These are phyloP conservation scores for Trypanosoma avium DNA, from an alignment of 208 protist species.

Conservation along the genomic window DNA sequence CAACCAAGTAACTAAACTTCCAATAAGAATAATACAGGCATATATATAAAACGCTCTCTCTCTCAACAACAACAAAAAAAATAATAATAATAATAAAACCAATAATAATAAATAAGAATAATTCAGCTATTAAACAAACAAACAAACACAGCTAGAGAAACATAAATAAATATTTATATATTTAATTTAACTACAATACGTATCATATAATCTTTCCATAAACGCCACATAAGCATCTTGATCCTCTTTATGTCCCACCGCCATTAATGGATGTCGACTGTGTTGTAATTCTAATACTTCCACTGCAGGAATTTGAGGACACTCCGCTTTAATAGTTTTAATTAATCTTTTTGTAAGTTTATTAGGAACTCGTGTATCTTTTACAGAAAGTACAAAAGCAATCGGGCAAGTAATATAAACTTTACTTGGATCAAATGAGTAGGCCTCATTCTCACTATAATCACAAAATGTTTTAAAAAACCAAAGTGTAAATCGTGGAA, in stretches of 20 bases:
- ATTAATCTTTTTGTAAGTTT: slow-evolving; percentile 69
- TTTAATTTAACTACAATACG: slow-evolving; percentile 51
- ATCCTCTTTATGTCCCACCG: slow-evolving; percentile 68
- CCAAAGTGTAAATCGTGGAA: slow-evolving; percentile 65
- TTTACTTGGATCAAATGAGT: slow-evolving; percentile 47
- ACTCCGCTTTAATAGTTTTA: slow-evolving; percentile 44
- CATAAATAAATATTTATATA: too few species aligned
- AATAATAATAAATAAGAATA: too few species aligned
- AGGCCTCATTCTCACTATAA: slow-evolving; percentile 51
- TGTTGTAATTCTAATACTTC: slow-evolving; percentile 79
- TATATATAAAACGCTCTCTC: too few species aligned
- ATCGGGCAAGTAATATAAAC: slow-evolving; percentile 77
- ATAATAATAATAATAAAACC: too few species aligned
- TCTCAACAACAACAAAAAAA: too few species aligned
- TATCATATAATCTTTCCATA: slow-evolving; percentile 73
- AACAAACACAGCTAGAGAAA: too few species aligned
- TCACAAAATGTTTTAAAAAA: slow-evolving; percentile 74
- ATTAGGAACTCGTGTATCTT: slow-evolving; percentile 73
- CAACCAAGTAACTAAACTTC: too few species aligned
- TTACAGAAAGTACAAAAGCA: slow-evolving; percentile 78
- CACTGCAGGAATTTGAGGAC: slow-evolving; percentile 77
- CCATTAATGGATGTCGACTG: slow-evolving; percentile 77
- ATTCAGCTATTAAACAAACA: too few species aligned
- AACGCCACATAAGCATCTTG: slow-evolving; percentile 84
- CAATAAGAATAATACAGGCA: too few species aligned